Base-by-base conservation (phyloP, 2,329 filamentous ascomycete genomes). In the Monilinia fructigena region DNA sequence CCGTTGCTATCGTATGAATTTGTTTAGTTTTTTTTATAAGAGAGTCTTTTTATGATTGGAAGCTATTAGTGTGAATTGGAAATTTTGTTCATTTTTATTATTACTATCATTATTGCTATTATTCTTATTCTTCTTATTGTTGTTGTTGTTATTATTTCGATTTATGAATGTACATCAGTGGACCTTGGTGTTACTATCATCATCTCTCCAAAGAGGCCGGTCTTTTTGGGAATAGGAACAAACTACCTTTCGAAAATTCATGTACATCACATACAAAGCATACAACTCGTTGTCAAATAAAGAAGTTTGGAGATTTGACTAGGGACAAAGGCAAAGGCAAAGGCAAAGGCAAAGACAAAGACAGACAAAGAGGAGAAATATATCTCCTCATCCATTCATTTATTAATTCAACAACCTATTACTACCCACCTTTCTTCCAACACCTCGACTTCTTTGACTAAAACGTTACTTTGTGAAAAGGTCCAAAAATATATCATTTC, bases 341-440 rank as follows among this genome's bases (percentile, higher is more conserved):
- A 35, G 31, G 31, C 31, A 35, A 59, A 35, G 40, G 47, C n/a
- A 35, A 5, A 35, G 31, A 5, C 28, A 20, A 60, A 28, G 28
- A 35, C 28, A 35, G 14, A 48, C 56, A 38, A 60, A 55, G 42
- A 31, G 28, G 28, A 50, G 45, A 60, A 23, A 60, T 28, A 28
- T 11, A 23, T 50, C 28, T 60, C n/a, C 35, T 50, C n/a, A 11
- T 60, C n/a, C 56, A 18, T 12, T 60, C n/a, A 10, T 50, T 60
- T 42, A 26, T 48, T 28, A 14, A 26, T 11, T 20, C 31, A 35
- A 50, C 12, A 8, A 26, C 56, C 16, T 38, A 20, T 0, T 35
- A 48, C 18, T 28, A 11, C 47, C 56, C 12, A 20, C 42, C 28
- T 18, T 50, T 60, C 42, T 48, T 38, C 28, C 5, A 35, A 12